phyloP scores from a whole-genome alignment of 139 green algal species.

The Chloropicon primus region DNA sequence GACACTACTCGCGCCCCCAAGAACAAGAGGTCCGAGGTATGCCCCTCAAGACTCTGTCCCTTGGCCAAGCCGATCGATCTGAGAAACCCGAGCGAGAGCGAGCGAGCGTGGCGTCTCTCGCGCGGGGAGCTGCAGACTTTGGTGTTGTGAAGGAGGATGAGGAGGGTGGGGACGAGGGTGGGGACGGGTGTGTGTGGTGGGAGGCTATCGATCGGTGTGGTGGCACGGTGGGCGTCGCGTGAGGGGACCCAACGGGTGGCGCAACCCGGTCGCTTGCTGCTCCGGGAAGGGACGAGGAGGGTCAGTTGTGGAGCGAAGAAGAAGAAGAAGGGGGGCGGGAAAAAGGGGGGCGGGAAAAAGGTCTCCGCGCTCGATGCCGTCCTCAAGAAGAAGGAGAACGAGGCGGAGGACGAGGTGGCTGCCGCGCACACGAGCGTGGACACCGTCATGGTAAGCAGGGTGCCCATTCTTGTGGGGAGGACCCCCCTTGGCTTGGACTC shows the following conservation, averaged over 20 bases:
- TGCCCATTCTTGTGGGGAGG: too few relatives aligned
- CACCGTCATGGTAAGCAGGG: not conserved
- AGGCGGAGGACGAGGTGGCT: not conserved
- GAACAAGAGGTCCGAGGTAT: too few relatives aligned
- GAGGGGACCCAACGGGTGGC: too few relatives aligned
- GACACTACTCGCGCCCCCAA: too few relatives aligned
- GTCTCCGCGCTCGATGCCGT: not conserved
- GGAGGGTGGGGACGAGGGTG: not conserved
- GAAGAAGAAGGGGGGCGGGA: not conserved
- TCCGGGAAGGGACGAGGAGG: not conserved
- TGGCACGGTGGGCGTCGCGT: too few relatives aligned
- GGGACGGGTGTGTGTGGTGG: not conserved
- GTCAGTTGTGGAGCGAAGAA: not conserved
- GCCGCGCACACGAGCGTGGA: not conserved
- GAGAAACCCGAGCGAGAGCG: too few relatives aligned
- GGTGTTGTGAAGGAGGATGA: not conserved
- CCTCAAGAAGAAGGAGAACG: not conserved
- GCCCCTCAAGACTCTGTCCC: too few relatives aligned
- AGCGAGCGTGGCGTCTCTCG: too few relatives aligned
- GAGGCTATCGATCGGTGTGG: not conserved
- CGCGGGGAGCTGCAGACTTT: too few relatives aligned
- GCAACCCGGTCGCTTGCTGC: not conserved
- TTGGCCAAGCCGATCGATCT: too few relatives aligned
- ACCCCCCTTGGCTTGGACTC: too few relatives aligned
- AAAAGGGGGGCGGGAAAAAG: not conserved